These are phyloP conservation scores for Pholiota conissans DNA, from an alignment of 768 basidiomycete species.

Conservation along the genomic window DNA sequence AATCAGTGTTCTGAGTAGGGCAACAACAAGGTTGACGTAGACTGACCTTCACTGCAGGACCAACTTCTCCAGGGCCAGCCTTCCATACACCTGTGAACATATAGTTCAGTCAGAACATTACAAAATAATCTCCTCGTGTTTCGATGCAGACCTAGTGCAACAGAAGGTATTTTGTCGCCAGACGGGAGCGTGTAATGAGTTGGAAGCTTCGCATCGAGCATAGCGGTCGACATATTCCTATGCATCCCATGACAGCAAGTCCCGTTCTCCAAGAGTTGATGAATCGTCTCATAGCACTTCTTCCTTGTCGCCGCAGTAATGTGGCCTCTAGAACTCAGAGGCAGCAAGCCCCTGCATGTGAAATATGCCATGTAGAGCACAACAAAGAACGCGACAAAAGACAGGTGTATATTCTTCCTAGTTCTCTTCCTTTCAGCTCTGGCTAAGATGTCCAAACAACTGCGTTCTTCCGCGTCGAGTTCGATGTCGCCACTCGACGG, in stretches of 20 bases:
- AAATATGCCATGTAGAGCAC: conserved; percentile 18
- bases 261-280: conserved; percentile 1
- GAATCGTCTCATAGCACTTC: neutral
- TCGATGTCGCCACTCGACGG: neutral
- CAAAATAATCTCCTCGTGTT: neutral
- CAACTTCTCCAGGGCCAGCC: conserved; percentile 57
- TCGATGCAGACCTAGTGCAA: conserved; percentile 37
- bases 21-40: neutral
- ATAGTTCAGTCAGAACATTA: neutral
- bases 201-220: conserved; percentile 29
- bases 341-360: neutral
- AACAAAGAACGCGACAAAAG: conserved; percentile 12
- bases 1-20: neutral
- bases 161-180: conserved; percentile 64
- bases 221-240: conserved; percentile 3
- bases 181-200: conserved; percentile 61
- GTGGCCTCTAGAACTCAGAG: neutral
- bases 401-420: conserved; percentile 1
- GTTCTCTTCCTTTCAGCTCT: neutral
- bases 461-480: neutral
- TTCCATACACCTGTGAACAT: conserved; percentile 58
- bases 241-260: neutral
- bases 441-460: neutral
- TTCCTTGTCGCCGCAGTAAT: neutral
- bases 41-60: conserved; percentile 60